Evolutionary conservation across 208 protist genomes (phyloP).

Genomic region (Leptomonas seymouri): DNA sequence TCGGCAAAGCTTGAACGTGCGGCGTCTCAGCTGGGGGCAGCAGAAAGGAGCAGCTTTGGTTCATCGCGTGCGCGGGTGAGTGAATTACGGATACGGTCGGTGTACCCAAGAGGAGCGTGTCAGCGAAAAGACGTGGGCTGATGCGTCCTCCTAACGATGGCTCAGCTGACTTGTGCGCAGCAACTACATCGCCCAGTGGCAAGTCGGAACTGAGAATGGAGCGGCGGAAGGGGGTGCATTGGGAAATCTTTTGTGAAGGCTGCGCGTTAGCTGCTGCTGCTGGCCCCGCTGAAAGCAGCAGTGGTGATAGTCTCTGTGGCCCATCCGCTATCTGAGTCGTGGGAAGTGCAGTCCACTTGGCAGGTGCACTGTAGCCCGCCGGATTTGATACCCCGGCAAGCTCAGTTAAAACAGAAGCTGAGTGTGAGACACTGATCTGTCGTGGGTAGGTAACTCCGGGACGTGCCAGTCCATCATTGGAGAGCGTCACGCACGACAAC

Average conservation of each 20-base stretch:
- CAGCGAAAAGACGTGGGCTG: neutral
- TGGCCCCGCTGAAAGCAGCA: too few species aligned
- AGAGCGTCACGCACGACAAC: neutral
- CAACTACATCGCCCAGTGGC: neutral
- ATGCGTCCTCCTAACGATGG: neutral
- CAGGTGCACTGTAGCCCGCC: neutral
- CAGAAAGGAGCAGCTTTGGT: constrained; percentile 28
- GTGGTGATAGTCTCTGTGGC: too few species aligned
- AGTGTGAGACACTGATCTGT: neutral
- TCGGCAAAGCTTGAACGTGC: constrained; percentile 23
- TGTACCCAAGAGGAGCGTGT: constrained; percentile 29
- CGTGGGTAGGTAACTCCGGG: neutral
- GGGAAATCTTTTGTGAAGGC: neutral
- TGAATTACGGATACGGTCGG: constrained; percentile 31
- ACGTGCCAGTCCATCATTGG: neutral
- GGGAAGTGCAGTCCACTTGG: too few species aligned
- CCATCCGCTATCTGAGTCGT: too few species aligned
- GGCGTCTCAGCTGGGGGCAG: constrained; percentile 2
- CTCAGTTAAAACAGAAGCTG: neutral
- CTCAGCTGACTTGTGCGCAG: neutral
- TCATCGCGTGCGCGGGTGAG: constrained; percentile 17
- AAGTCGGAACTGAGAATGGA: neutral
- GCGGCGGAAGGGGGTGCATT: neutral
- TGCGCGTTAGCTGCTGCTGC: neutral
- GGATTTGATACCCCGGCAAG: neutral